Percentiles rank a stretch among this genome's conserved stretches.
Conservation (phyloP, 2,329 filamentous ascomycete genomes). For the Penicillium aurantiogriseum region DNA sequence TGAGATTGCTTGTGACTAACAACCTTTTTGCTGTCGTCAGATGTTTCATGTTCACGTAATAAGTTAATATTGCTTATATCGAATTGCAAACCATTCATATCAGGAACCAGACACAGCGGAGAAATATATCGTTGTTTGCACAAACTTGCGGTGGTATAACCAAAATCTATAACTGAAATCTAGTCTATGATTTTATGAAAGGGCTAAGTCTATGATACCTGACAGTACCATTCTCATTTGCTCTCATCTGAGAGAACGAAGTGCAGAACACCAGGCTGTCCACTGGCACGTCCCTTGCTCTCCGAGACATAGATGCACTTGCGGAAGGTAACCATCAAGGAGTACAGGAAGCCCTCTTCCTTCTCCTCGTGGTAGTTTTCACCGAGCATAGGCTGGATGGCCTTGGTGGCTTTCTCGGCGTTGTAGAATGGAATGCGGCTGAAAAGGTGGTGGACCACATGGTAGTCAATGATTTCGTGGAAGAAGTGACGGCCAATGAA, state of each 20-base stretch:
- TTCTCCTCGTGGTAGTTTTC: slow-evolving; percentile 47
- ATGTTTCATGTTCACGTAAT: not conserved
- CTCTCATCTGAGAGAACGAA: slow-evolving; percentile 16
- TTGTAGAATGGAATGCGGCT: slow-evolving; percentile 63
- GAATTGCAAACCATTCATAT: not conserved
- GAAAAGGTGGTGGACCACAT: slow-evolving; percentile 64
- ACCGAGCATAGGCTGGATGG: slow-evolving; percentile 58
- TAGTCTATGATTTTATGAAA: slow-evolving; percentile 2
- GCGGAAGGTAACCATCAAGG: slow-evolving; percentile 49
- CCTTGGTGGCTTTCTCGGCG: slow-evolving; percentile 58
- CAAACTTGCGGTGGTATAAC: not conserved
- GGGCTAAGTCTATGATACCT: not conserved
- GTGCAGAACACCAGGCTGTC: slow-evolving; percentile 29
- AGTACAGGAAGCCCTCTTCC: slow-evolving; percentile 45
- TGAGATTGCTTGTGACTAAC: not conserved
- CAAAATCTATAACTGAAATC: not conserved
- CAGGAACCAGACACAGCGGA: not conserved
- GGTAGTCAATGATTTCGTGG: slow-evolving; percentile 64
- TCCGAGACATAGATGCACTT: slow-evolving; percentile 51
- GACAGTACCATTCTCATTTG: slow-evolving; percentile 3
- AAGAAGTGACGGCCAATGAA: slow-evolving; percentile 65
- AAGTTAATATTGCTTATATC: not conserved
- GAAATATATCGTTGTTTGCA: not conserved
- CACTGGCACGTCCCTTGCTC: not conserved
- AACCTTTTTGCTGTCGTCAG: not conserved